Evolutionary conservation across 1,284 basidiomycete species (phyloP).

Genomic region (Porogramme epimiltina): DNA sequence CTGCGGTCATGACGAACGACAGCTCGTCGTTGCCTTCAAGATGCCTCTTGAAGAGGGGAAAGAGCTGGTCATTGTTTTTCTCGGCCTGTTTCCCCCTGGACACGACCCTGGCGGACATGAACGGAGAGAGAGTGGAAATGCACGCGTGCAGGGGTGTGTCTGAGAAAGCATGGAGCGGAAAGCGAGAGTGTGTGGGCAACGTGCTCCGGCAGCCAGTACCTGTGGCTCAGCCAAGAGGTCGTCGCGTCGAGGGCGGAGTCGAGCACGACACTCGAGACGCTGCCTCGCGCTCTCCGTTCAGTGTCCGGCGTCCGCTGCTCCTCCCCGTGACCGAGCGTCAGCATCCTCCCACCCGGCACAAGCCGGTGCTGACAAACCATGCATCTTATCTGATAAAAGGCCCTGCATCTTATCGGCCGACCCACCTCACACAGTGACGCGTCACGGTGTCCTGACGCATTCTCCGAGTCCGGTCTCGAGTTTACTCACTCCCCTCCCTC

Average conservation of each 20-base stretch:
- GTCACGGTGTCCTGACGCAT: conserved; percentile 19
- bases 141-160: background rate
- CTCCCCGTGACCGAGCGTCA: too few species aligned
- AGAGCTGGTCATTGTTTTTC: conserved; percentile 24
- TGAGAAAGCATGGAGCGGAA: too few species aligned
- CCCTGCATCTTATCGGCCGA: background rate
- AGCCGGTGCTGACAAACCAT: background rate
- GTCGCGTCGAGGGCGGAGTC: too few species aligned
- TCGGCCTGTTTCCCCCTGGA: background rate
- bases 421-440: conserved; percentile 12
- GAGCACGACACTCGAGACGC: too few species aligned
- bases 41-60: conserved; percentile 20
- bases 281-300: too few species aligned
- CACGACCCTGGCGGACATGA: background rate
- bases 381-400: conserved; percentile 17
- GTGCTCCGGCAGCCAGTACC: too few species aligned
- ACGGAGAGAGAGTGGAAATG: background rate
- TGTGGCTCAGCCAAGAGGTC: too few species aligned
- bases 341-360: too few species aligned
- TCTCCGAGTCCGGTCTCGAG: background rate
- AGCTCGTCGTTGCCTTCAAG: conserved; percentile 11
- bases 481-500: conserved; percentile 11
- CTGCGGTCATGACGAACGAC: conserved; percentile 14
- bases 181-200: too few species aligned
- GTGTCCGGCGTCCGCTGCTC: too few species aligned